phyloP scores from a whole-genome alignment of 352 stramenopile genomes.

The Pythium myriotylum region DNA sequence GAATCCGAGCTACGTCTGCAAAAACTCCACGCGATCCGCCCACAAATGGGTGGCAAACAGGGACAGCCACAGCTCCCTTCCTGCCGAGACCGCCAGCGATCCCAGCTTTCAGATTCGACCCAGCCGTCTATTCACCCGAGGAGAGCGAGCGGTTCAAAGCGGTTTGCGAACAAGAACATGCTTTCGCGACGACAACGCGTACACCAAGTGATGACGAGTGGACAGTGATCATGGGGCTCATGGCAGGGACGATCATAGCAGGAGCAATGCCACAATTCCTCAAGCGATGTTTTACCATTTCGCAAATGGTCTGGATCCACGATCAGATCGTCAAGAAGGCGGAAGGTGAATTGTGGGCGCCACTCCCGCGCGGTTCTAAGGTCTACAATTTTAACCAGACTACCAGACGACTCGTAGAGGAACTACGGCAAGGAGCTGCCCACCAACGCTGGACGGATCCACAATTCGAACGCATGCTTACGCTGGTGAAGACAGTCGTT shows the following conservation, averaged over 20 bases:
- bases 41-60: constrained; percentile 5
- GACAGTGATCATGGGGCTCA: constrained; percentile 7
- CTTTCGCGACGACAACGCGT: constrained; percentile 1
- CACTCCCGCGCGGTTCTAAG: not conserved
- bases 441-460: constrained; percentile 1
- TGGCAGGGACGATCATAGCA: constrained; percentile 9
- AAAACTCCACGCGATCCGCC: not conserved
- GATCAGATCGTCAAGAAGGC: constrained; percentile 1
- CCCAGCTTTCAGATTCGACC: constrained; percentile 6
- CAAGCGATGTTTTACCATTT: constrained; percentile 10
- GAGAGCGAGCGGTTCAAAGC: not conserved
- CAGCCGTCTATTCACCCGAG: not conserved
- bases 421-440: not conserved
- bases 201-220: constrained; percentile 7
- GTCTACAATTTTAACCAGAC: constrained; percentile 15
- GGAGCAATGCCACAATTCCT: constrained; percentile 10
- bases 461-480: not conserved
- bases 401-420: not conserved
- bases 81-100: not conserved
- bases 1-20: not conserved
- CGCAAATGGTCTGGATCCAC: constrained; percentile 2
- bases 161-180: constrained; percentile 4
- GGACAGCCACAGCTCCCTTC: not conserved
- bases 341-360: constrained; percentile 13
- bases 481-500: not conserved